Evolutionary conservation across 495 filamentous ascomycete species (phyloP), one percentile per base, ranked within the genome.

Genomic region (Sporormia fimetaria): DNA sequence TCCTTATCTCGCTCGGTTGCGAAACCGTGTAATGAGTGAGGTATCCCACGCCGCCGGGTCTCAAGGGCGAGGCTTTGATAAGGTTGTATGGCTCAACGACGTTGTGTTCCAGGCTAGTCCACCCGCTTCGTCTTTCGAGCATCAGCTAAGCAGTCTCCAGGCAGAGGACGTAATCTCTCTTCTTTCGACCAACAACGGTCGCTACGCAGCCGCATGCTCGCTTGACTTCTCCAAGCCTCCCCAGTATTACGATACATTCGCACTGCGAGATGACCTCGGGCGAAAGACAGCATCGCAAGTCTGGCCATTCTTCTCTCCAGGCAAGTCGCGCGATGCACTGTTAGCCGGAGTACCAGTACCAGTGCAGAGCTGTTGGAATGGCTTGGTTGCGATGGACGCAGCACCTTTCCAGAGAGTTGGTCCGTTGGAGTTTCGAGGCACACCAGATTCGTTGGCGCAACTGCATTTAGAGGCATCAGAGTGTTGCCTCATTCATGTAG

Each of bases 401-500:
- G 20, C 10, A 43, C 17, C 11, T 31, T 47, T 44, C 32, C 20
- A 10, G 11, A 48, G 58, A 10, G 25, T 36, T 1, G 33, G 18
- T 2, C 67, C 70, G 24, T 65, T 79, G 6, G 58, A 62, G 21
- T 92, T 88, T 57, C 76, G 84, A 25, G 82, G 78, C 18, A 71
- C 87, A 33, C 55, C 73, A 0, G 83, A 88, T 46, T 68, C 59
- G 1, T 71, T 92, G 6, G 82, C 83, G 0, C 49, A 60, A 1
- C 55, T 58, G 2, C 83, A 87, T 53, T 63, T 92, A 30, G 84
- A 88, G 54, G 84, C 67, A 20, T 82, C 76, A 4, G 84, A 92
- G 57, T 87, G 83, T 61, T 92, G 84, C 57, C 69, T 88, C 9
- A 80, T 88, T 18, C 84, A 88, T 53, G 73, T 71, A 2, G 84